Evolutionary conservation across 2,329 filamentous ascomycete genomes (phyloP), one percentile per base, ranked within the genome.

Genomic region (Mycosphaerella arachidis): DNA sequence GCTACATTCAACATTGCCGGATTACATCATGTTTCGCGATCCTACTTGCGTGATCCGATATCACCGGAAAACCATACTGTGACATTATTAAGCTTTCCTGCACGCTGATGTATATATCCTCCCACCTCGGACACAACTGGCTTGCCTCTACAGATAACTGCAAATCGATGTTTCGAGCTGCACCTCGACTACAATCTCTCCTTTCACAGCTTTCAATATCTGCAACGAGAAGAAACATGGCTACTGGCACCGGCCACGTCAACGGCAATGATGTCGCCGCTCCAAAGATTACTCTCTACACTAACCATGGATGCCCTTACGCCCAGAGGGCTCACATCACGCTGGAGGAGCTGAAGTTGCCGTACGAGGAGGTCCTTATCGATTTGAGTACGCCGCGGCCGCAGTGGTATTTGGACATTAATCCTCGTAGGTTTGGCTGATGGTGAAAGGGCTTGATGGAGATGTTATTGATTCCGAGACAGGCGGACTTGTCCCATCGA

Each of bases 341-440:
- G 10, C 67, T 74, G 30, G 62, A 68, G 30, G 69, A 72, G 48
- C 65, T 74, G 12, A 64, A 67, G 4, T 53, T 74, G 8, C 68
- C 70, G 2, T 74, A 68, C 56, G 71, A 73, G 13, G 71, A 73
- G 58, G 68, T 72, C 51, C 65, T 72, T 50, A 89, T 95, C 67
- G 88, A 93, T 72, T 80, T 94, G 51, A 74, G 77, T 66, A 82
- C 75, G 9, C 90, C 90, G 0, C 85, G 90, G 9, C 85, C 87
- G 30, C 78, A 83, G 40, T 90, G 87, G 79, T 94, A 93, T 72
- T 82, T 94, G 8, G 79, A 86, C 55, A 77, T 94, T 71, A 92
- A 93, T 77, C 89, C 90, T 13, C 40, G 57, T 52, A 6, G 16
- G 50, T 52, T 9, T 27, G 20, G 35, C 24, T n/a, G 53, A 83